A percentile compares a stretch with the other conserved stretches of the same genome.
Conservation (phyloP, 139 green algal genomes). For the Chlorella sp. region DNA sequence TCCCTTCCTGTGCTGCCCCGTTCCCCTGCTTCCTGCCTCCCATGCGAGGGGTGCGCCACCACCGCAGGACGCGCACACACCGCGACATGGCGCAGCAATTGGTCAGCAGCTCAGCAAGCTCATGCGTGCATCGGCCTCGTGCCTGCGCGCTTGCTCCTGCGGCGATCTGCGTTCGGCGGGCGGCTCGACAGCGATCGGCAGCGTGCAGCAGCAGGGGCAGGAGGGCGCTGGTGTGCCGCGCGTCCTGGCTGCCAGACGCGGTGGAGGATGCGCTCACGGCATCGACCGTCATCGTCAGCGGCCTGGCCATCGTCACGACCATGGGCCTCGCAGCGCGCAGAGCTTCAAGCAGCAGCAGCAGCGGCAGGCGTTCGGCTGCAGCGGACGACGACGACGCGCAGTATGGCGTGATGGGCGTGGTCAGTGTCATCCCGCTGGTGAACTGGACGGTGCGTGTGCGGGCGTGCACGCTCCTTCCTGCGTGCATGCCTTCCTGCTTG, state of each 20-base stretch:
- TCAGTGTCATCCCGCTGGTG: constrained; percentile 56
- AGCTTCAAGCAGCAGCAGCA: no score
- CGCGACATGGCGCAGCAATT: no score
- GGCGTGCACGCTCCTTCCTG: neutral
- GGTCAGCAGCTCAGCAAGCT: no score
- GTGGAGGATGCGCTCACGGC: neutral
- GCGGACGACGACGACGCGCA: constrained; percentile 8
- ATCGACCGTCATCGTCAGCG: constrained; percentile 1
- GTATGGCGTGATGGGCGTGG: constrained; percentile 54
- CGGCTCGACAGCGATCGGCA: no score
- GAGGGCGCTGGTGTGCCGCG: neutral
- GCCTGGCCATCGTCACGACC: neutral
- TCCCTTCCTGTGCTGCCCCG: no score
- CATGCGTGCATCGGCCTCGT: no score
- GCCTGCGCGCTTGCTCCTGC: no score
- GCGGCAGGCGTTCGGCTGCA: neutral
- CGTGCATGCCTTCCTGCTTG: neutral
- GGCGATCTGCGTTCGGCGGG: no score
- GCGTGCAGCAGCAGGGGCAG: no score
- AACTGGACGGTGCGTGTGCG: constrained; percentile 46
- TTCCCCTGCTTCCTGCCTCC: no score
- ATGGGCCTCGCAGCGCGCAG: neutral
- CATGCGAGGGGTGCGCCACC: no score
- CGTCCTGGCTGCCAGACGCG: constrained; percentile 1
- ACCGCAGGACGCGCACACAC: no score